These are phyloP conservation scores for Earliella scabrosa DNA, from an alignment of 1,284 basidiomycete genomes.

Conservation along the genomic window DNA sequence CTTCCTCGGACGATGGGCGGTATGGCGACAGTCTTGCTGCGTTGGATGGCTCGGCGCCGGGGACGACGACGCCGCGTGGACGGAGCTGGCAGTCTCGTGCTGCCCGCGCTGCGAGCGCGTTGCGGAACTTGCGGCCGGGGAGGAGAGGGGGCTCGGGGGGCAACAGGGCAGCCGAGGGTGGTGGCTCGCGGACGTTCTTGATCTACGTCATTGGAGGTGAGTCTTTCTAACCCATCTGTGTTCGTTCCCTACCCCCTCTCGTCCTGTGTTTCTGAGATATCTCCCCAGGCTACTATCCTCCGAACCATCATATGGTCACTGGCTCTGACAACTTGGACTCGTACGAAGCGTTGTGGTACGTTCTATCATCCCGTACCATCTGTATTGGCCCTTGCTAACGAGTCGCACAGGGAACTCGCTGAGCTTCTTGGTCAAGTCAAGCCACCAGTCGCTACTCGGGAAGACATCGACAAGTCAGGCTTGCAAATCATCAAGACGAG, in stretches of 20 bases:
- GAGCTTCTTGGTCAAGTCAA: slow-evolving; percentile 80
- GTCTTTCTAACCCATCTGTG: too few species aligned
- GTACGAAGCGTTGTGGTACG: slow-evolving; percentile 76
- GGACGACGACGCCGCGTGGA: slow-evolving; percentile 27
- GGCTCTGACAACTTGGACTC: slow-evolving; percentile 77
- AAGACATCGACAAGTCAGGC: slow-evolving; percentile 83
- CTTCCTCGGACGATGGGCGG: slow-evolving; percentile 14
- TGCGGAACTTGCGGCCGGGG: slow-evolving; percentile 57
- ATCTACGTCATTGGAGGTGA: slow-evolving; percentile 82
- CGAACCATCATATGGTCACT: slow-evolving; percentile 82
- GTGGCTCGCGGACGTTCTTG: slow-evolving; percentile 73
- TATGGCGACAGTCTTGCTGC: slow-evolving; percentile 4
- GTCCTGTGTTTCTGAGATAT: too few species aligned
- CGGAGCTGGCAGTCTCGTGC: slow-evolving; percentile 40
- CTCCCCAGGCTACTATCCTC: slow-evolving; percentile 88
- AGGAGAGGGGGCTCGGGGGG: slow-evolving; percentile 35
- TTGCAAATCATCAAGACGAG: slow-evolving; percentile 69
- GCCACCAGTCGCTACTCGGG: slow-evolving; percentile 77
- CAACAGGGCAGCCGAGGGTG: slow-evolving; percentile 35
- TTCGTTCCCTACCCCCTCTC: too few species aligned
- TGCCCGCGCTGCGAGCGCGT: slow-evolving; percentile 54
- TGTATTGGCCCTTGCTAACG: not conserved
- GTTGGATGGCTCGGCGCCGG: not conserved
- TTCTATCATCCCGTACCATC: slow-evolving; percentile 23
- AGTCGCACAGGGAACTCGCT: slow-evolving; percentile 62